These are phyloP conservation scores for Amphicarpaea edgeworthii DNA, from an alignment of 306 rosid species.

Conservation along the genomic window DNA sequence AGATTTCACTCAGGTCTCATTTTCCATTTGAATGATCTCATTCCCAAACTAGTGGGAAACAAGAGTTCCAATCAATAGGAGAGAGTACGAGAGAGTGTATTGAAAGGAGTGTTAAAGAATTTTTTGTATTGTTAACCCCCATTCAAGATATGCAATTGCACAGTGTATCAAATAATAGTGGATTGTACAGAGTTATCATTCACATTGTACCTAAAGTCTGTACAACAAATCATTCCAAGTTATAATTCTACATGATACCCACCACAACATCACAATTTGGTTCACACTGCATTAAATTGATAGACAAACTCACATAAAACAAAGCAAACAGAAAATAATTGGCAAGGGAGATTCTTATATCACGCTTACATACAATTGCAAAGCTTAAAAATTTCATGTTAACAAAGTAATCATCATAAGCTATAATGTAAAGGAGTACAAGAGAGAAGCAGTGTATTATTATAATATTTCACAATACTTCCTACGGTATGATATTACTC, in stretches of 20 bases:
- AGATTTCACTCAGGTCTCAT: no score
- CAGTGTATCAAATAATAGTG: not conserved
- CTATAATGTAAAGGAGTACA: constrained; percentile 34
- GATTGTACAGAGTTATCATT: not conserved
- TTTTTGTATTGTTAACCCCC: no score
- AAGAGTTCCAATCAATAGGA: no score
- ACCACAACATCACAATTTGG: not conserved
- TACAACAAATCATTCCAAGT: not conserved
- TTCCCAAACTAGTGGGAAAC: no score
- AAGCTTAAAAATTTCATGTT: constrained; percentile 20
- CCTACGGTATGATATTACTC: constrained; percentile 34
- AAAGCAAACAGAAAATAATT: not conserved
- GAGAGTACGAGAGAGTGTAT: no score
- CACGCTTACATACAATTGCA: constrained; percentile 40
- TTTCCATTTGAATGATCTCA: no score
- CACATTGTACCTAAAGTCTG: not conserved
- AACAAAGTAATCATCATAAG: constrained; percentile 29
- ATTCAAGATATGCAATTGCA: not conserved
- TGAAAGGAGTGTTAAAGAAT: no score
- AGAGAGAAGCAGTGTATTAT: constrained; percentile 39
- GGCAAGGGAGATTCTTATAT: constrained; percentile 19
- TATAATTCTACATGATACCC: constrained; percentile 4
- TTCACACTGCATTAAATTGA: constrained; percentile 5
- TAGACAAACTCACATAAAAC: constrained; percentile 22
- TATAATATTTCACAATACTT: constrained; percentile 23